Evolutionary conservation across 1,284 basidiomycete species (phyloP).

Genomic region (Leccinum pachyderme): DNA sequence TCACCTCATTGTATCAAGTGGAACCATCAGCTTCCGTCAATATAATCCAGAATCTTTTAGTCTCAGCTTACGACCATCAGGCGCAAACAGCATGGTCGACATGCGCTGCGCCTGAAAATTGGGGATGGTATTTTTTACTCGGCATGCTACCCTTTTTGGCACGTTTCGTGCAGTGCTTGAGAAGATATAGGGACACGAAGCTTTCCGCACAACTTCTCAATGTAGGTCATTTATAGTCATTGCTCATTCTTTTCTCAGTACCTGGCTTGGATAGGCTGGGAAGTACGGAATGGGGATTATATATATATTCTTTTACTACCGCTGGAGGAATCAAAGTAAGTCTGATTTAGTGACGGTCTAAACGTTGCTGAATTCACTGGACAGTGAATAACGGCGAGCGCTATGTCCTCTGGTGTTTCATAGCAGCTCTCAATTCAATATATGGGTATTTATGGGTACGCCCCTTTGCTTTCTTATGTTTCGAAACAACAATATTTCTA

Average conservation of each 20-base stretch:
- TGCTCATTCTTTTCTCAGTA: conserved; percentile 5
- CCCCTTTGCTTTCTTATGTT: conserved; percentile 3
- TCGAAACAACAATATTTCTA: not conserved
- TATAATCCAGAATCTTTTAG: not conserved
- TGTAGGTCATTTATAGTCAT: conserved; percentile 40
- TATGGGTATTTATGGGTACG: conserved; percentile 82
- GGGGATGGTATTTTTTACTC: conserved; percentile 61
- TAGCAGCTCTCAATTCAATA: conserved; percentile 59
- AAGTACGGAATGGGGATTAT: conserved; percentile 75
- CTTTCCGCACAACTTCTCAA: conserved; percentile 83
- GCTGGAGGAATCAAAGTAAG: conserved; percentile 59
- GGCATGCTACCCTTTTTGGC: conserved; percentile 62
- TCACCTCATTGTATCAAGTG: not conserved
- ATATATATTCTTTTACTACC: conserved; percentile 62
- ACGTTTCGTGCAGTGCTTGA: conserved; percentile 84
- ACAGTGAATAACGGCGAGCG: conserved; percentile 37
- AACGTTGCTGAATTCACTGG: not conserved
- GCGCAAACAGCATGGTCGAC: conserved; percentile 17
- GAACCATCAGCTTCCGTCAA: not conserved
- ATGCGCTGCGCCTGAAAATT: conserved; percentile 33
- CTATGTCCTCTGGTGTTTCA: conserved; percentile 67
- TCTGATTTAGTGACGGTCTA: not conserved
- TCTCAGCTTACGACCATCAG: conserved; percentile 9
- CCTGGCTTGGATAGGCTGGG: conserved; percentile 54
- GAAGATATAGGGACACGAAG: conserved; percentile 79